Base-by-base conservation (phyloP, 805 yeast genomes). In the Naumovozyma castellii region DNA sequence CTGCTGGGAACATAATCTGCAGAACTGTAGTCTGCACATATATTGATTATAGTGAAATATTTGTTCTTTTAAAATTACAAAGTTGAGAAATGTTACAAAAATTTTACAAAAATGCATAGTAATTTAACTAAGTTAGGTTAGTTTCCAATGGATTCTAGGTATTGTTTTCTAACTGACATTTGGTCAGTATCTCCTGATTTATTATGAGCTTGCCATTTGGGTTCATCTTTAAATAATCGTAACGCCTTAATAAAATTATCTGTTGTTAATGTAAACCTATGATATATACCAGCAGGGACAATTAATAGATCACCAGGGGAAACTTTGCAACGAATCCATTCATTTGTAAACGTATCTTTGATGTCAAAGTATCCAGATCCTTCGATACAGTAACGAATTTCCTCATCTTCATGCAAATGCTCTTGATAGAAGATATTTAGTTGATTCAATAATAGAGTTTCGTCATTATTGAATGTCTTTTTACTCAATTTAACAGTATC, bases 401-500 rank as follows among this genome's bases (percentile, higher is more conserved):
- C 98, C 64, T 90, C 98, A 58, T 90, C 98, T 58, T 90, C 97
- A 58, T 90, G 98, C 39, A 86, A 69, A 61, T 90, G 98, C 56
- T 90, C 96, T 35, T 72, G 67, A 65, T 78, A 84, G 61, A 88
- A 87, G 33, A 64, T 71, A 46, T 73, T 68, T 60, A 90, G 68
- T 59, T 86, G 85, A 37, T 66, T 68, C 47, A 75, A 69, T 52
- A 83, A 75, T 0, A 74, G 79, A 3, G 56, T 59, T 39, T 75
- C 80, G 29, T 78, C 78, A 17, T 80, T 76, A 0, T 76, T 74
- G 55, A 86, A 76, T 0, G 82, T 68, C 3, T 63, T 72, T 20
- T 75, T 71, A 20, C 77, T 72, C 38, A 88, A 70, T 33, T 64
- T 65, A 19, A 90, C 75, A 34, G 66, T 68, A 59, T 90, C 98